These are phyloP conservation scores for Carex scoparia DNA, from an alignment of 176 grass and related monocot species.

Conservation along the genomic window DNA sequence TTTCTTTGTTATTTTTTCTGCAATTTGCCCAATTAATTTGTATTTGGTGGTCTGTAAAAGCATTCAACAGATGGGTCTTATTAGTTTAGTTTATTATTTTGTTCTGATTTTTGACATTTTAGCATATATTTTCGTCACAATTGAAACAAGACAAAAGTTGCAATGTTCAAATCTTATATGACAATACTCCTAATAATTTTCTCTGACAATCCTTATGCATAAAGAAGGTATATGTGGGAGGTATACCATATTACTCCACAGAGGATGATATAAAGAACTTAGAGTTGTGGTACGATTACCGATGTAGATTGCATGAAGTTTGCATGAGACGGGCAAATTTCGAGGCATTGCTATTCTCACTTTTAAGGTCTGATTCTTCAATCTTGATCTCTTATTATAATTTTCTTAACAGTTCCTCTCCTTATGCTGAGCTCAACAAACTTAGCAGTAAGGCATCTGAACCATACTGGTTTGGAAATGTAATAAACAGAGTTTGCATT, in stretches of 20 bases:
- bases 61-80: too few relatives aligned
- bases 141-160: not conserved
- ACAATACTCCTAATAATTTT: not conserved
- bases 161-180: not conserved
- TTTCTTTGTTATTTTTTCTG: not conserved
- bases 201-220: not conserved
- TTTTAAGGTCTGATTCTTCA: slow-evolving; percentile 60
- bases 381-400: not conserved
- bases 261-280: slow-evolving; percentile 94
- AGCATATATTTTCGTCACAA: not conserved
- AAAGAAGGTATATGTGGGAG: slow-evolving; percentile 95
- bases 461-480: not conserved
- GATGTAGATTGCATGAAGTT: slow-evolving; percentile 70
- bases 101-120: not conserved
- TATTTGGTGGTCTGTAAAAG: not conserved
- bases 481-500: not conserved
- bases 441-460: not conserved
- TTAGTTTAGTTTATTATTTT: not conserved
- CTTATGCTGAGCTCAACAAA: not conserved
- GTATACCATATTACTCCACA: slow-evolving; percentile 89
- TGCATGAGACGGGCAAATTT: slow-evolving; percentile 80
- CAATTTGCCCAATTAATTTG: not conserved
- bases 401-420: too few relatives aligned
- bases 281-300: slow-evolving; percentile 60
- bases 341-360: slow-evolving; percentile 79